phyloP scores from a whole-genome alignment of 345 rosid genomes.

The Eucalyptus regnans region DNA sequence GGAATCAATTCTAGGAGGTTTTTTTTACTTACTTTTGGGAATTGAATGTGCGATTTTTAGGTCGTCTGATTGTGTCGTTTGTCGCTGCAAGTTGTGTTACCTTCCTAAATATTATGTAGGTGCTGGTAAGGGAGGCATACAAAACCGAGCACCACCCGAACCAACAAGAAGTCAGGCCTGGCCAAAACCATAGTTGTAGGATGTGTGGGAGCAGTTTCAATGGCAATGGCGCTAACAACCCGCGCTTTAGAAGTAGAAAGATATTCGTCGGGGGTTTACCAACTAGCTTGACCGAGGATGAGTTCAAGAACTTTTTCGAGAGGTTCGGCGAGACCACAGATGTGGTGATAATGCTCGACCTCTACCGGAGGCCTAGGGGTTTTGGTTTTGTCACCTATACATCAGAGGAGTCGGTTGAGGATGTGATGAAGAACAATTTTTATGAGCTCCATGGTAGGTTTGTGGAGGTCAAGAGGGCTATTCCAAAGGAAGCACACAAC shows the following conservation, averaged over 20 bases:
- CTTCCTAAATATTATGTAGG: background rate
- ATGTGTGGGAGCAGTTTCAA: background rate
- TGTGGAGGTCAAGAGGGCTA: constrained; percentile 79
- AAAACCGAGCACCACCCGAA: background rate
- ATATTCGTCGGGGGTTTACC: constrained; percentile 85
- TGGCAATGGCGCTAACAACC: background rate
- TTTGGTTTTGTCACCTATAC: constrained; percentile 81
- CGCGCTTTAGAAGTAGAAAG: constrained; percentile 16
- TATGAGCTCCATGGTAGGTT: constrained; percentile 54
- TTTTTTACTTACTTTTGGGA: background rate
- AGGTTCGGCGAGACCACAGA: constrained; percentile 63
- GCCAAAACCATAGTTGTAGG: background rate
- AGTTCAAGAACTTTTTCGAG: constrained; percentile 66
- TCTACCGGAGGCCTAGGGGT: constrained; percentile 68
- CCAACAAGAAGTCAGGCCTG: background rate
- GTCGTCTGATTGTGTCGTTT: background rate
- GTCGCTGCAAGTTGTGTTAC: background rate
- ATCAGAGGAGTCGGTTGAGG: constrained; percentile 54
- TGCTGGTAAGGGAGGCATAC: background rate
- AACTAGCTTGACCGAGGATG: constrained; percentile 43
- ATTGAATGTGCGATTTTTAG: background rate
- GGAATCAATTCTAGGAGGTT: background rate
- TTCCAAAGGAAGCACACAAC: constrained; percentile 44
- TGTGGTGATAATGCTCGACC: constrained; percentile 80
- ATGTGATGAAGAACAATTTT: constrained; percentile 43